Evolutionary conservation across 345 rosid genomes (phyloP), one percentile per base, ranked within the genome.

Genomic region (Eucalyptus curtisii): DNA sequence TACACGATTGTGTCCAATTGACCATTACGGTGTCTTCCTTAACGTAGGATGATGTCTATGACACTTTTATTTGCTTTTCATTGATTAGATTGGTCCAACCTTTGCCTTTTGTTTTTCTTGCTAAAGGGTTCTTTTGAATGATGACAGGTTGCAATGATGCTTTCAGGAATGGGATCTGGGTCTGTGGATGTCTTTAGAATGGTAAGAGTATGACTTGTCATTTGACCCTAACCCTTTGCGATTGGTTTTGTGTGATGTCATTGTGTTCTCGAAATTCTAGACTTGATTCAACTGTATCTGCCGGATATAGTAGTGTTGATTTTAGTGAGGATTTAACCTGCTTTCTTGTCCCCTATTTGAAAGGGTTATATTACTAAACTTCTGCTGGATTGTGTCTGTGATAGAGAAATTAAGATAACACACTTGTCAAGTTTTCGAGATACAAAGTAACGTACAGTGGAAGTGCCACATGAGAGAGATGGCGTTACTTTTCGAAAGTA

Each of bases 91-190:
- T 4, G 22, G 42, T 82, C 48, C 49, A 25, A 40, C 55, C 13
- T 16, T 49, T 19, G 84, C n/a, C 47, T 85, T 86, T 42, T 27
- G 44, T 85, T 37, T 44, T 53, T 33, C 45, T 37, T n/a, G 33
- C 64, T 55, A 22, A 87, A 59, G 30, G 79, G 50, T 90, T 87
- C 57, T 88, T 33, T 81, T 59, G 84, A 91, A 91, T 90, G 87
- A 93, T 90, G 89, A 87, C 95, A 96, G 99, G 99, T 96, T 64
- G 99, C 95, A 87, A 87, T 97, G 87, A 96, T 97, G 99, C 99
- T 97, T 90, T 94, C 99, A 49, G 99, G 99, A 89, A 96, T 97
- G 99, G 99, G 99, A 85, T 90, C 97, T 55, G 95, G 91, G 81
- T 91, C 94, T 7, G 84, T 90, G 10, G 99, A 97, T 88, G 97